phyloP scores from a whole-genome alignment of 306 rosid species.

The Dryas alaskensis region DNA sequence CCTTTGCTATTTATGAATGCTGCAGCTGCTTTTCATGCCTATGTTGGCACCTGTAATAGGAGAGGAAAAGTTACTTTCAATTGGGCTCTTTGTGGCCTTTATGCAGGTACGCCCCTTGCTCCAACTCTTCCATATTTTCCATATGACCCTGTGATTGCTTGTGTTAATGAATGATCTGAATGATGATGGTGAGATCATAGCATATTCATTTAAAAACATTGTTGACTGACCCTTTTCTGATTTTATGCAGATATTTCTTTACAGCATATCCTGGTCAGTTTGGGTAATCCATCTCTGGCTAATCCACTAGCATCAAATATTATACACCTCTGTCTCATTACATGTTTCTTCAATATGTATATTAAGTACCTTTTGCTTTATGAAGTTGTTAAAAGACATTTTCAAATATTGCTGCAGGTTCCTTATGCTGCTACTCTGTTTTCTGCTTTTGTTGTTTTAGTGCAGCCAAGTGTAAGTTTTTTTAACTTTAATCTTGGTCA shows the following conservation, averaged over 20 bases:
- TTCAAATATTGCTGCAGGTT: constrained; percentile 53
- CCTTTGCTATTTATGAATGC: constrained; percentile 10
- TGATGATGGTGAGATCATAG: too few relatives aligned
- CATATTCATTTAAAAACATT: neutral
- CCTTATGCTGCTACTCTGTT: constrained; percentile 64
- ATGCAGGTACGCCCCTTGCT: constrained; percentile 40
- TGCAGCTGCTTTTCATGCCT: constrained; percentile 76
- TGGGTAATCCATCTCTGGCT: constrained; percentile 53
- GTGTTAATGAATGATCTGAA: neutral
- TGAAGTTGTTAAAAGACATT: neutral
- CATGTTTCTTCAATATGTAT: neutral
- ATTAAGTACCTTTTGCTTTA: neutral
- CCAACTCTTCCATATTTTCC: constrained; percentile 4
- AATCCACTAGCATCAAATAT: neutral
- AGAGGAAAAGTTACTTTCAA: constrained; percentile 71
- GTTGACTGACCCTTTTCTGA: constrained; percentile 21
- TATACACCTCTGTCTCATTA: neutral
- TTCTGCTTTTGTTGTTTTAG: constrained; percentile 43
- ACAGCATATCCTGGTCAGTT: constrained; percentile 70
- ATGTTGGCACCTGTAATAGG: constrained; percentile 49
- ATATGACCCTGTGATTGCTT: neutral
- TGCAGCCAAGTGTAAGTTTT: constrained; percentile 64
- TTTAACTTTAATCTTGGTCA: neutral
- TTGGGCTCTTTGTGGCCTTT: constrained; percentile 59
- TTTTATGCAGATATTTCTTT: constrained; percentile 50